A percentile compares a stretch with the other conserved stretches of the same genome.
These are phyloP conservation scores for Trametes cingulata DNA, from an alignment of 768 basidiomycete genomes.

Conservation along the genomic window DNA sequence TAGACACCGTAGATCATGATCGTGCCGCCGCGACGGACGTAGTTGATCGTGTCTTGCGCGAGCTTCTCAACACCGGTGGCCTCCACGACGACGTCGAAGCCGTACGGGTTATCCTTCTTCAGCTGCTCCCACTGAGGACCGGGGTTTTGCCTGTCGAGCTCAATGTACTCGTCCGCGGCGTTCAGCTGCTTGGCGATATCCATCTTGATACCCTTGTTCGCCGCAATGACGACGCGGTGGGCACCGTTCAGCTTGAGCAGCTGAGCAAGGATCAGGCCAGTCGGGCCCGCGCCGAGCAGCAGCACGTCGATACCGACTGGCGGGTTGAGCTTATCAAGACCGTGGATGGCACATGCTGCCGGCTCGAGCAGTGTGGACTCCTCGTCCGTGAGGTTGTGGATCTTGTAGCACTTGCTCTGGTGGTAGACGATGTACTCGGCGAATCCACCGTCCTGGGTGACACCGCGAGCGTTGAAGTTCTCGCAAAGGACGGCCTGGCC, in stretches of 20 bases:
- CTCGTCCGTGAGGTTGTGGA: slow-evolving; percentile 83
- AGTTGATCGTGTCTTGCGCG: slow-evolving; percentile 86
- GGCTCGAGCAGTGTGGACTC: slow-evolving; percentile 90
- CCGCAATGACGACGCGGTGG: slow-evolving; percentile 75
- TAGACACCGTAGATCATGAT: slow-evolving; percentile 92
- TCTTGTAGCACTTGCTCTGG: slow-evolving; percentile 82
- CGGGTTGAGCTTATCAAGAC: slow-evolving; percentile 83
- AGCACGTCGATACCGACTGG: slow-evolving; percentile 85
- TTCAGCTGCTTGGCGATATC: slow-evolving; percentile 78
- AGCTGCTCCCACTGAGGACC: slow-evolving; percentile 79
- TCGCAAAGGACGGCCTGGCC: slow-evolving; percentile 83
- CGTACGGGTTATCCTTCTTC: slow-evolving; percentile 80
- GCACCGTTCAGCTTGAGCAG: slow-evolving; percentile 88
- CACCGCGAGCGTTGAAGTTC: slow-evolving; percentile 79
- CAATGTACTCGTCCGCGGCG: slow-evolving; percentile 83
- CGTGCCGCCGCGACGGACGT: slow-evolving; percentile 85
- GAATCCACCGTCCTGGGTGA: slow-evolving; percentile 83
- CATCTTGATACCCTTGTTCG: slow-evolving; percentile 91
- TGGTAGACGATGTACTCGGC: slow-evolving; percentile 84
- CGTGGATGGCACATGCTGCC: slow-evolving; percentile 90
- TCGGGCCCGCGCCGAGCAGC: slow-evolving; percentile 85
- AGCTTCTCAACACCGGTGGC: slow-evolving; percentile 86
- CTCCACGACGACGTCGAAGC: slow-evolving; percentile 69
- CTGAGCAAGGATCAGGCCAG: slow-evolving; percentile 86
- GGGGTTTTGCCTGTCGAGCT: slow-evolving; percentile 76